Percentiles rank a stretch among this genome's conserved stretches.
These are phyloP conservation scores for Naganishia onofrii DNA, from an alignment of 768 basidiomycete species.

Conservation along the genomic window DNA sequence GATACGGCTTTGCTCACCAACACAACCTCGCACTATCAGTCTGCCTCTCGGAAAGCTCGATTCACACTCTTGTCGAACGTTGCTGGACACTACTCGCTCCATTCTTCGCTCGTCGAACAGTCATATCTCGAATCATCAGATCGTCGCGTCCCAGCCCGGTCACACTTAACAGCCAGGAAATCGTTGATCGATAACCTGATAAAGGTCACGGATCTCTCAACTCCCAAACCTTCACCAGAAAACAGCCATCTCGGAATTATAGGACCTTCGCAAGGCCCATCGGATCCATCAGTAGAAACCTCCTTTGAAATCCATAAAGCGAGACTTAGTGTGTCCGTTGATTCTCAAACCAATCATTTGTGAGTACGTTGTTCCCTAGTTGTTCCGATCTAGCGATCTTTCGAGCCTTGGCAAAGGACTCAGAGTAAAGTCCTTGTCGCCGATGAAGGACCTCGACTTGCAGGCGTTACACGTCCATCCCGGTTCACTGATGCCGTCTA, in stretches of 20 bases:
- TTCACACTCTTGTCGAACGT: background rate
- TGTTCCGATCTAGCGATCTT: background rate
- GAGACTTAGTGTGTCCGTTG: background rate
- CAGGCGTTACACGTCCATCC: background rate
- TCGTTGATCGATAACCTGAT: background rate
- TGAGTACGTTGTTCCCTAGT: background rate
- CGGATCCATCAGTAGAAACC: background rate
- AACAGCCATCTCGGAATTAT: background rate
- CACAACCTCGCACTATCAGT: background rate
- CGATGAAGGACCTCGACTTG: background rate
- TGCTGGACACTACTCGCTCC: background rate
- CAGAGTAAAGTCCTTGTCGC: background rate
- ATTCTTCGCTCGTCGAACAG: background rate
- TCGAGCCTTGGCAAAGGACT: background rate
- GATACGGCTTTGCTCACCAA: conserved; percentile 11
- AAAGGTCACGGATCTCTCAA: conserved; percentile 3
- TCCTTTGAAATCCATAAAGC: background rate
- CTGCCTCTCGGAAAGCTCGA: background rate
- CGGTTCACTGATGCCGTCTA: background rate
- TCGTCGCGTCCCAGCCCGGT: background rate
- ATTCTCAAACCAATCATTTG: background rate
- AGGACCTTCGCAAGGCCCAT: background rate
- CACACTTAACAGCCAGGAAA: background rate
- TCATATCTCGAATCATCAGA: background rate
- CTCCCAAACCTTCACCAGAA: background rate